Conservation (phyloP, 2,329 filamentous ascomycete species). For the Aspergillus fructus region DNA sequence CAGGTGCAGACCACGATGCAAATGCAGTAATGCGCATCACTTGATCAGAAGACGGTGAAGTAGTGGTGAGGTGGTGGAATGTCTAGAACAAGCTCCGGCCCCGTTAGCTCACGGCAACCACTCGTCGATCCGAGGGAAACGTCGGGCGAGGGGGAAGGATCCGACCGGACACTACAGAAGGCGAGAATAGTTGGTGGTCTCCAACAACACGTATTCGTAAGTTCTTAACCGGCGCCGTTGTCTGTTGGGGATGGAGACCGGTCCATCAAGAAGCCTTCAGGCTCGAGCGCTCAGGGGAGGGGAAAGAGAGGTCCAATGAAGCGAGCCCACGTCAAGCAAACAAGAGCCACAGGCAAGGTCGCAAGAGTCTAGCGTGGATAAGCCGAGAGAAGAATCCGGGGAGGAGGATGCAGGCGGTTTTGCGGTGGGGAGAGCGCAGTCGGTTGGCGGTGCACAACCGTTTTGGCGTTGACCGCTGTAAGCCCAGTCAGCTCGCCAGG, state of each 20-base stretch:
- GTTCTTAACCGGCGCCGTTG: not conserved
- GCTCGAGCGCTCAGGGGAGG: slow-evolving; percentile 17
- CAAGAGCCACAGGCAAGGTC: not conserved
- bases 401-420: slow-evolving; percentile 5
- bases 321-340: slow-evolving; percentile 24
- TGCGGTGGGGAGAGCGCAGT: not conserved
- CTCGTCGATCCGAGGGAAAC: slow-evolving; percentile 13
- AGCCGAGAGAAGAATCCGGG: slow-evolving; percentile 8
- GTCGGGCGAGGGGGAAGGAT: slow-evolving; percentile 7
- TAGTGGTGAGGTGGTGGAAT: slow-evolving; percentile 16
- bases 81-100: slow-evolving; percentile 23
- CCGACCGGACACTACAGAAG: slow-evolving; percentile 2
- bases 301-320: slow-evolving; percentile 21
- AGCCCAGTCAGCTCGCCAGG: slow-evolving; percentile 1
- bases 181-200: not conserved
- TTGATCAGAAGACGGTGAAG: slow-evolving; percentile 20
- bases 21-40: slow-evolving; percentile 19
- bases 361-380: slow-evolving; percentile 16
- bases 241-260: slow-evolving; percentile 2
- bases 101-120: slow-evolving; percentile 12
- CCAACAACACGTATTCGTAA: not conserved
- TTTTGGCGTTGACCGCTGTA: slow-evolving; percentile 6
- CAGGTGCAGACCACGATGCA: slow-evolving; percentile 2
- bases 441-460: not conserved
- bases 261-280: not conserved